Evolutionary conservation across 441 rosid genomes (phyloP).

Genomic region (Gossypium davidsonii): DNA sequence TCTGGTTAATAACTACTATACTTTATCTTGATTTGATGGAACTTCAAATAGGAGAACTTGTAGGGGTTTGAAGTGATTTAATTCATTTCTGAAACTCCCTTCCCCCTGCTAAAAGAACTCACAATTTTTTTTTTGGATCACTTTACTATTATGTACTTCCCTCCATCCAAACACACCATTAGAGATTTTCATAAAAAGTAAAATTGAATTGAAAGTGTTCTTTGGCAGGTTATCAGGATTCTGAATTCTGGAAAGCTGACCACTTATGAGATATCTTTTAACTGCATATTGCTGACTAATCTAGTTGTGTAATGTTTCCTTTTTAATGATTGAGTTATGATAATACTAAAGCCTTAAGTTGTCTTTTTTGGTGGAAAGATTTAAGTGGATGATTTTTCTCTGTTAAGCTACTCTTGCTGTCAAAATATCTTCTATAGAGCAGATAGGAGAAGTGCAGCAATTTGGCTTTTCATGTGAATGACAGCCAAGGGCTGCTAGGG

Average conservation of each 20-base stretch:
- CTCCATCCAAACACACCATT: neutral
- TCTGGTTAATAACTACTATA: neutral
- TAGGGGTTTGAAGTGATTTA: neutral
- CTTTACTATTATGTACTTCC: neutral
- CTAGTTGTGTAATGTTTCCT: neutral
- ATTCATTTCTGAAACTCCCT: neutral
- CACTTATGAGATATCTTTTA: neutral
- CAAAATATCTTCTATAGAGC: neutral
- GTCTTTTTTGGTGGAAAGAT: neutral
- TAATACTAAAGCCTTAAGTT: neutral
- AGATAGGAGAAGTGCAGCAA: slow-evolving; percentile 12
- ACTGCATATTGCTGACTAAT: neutral
- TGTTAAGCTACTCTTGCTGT: neutral
- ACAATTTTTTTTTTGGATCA: neutral
- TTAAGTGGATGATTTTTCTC: neutral
- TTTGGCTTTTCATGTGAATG: neutral
- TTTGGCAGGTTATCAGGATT: neutral
- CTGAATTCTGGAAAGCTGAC: neutral
- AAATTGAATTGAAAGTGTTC: slow-evolving; percentile 1
- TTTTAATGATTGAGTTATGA: neutral
- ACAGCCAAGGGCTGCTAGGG: slow-evolving; percentile 7
- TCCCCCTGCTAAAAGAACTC: neutral
- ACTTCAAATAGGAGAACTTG: neutral
- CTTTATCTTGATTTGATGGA: neutral
- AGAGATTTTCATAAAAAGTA: neutral